These are phyloP conservation scores for Protomyces inouyei DNA, from an alignment of 1,139 yeast genomes.

Conservation along the genomic window DNA sequence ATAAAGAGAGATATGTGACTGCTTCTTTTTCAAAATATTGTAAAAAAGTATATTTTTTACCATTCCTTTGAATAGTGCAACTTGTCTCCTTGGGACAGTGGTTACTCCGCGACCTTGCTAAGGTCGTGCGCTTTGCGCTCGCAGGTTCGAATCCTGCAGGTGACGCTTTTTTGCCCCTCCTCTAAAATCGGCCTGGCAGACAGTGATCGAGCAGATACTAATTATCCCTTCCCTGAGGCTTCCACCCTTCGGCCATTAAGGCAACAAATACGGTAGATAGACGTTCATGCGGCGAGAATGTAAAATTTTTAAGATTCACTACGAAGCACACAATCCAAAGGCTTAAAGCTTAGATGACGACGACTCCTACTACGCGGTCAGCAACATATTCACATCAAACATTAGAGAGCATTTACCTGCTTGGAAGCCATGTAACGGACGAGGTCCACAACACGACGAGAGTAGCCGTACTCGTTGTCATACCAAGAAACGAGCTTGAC, in stretches of 20 bases:
- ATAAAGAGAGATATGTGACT: no score
- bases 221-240: no score
- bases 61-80: not conserved
- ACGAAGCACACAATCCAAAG: not conserved
- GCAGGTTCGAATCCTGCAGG: slow-evolving; percentile 2
- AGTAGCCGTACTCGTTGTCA: slow-evolving; percentile 89
- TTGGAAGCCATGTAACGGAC: slow-evolving; percentile 62
- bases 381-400: not conserved
- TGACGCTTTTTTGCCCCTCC: not conserved
- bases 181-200: not conserved
- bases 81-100: not conserved
- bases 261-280: no score
- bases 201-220: no score
- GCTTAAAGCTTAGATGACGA: not conserved
- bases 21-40: no score
- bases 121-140: not conserved
- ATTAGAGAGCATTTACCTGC: slow-evolving; percentile 2
- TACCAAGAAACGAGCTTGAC: slow-evolving; percentile 85
- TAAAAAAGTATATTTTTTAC: not conserved
- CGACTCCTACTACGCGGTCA: not conserved
- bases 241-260: no score
- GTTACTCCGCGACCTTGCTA: not conserved
- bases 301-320: no score
- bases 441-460: slow-evolving; percentile 85
- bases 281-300: no score